Percentiles rank a stretch among this genome's conserved stretches.
Evolutionary conservation across 345 rosid genomes (phyloP).

Genomic region (Salix arbutifolia): DNA sequence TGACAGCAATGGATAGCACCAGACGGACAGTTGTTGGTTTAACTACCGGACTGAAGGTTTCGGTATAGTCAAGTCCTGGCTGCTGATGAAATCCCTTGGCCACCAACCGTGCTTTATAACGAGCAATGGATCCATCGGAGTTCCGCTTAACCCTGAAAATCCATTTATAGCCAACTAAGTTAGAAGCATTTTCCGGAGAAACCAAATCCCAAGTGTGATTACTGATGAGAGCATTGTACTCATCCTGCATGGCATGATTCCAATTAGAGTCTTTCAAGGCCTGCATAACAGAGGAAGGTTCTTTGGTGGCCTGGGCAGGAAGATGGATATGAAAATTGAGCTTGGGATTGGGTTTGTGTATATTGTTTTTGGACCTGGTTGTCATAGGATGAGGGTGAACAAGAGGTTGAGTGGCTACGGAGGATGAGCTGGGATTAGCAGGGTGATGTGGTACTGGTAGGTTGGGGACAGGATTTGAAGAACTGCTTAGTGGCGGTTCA

Average conservation of each 20-base stretch:
- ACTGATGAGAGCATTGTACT: background rate
- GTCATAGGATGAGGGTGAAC: background rate
- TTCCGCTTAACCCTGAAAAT: background rate
- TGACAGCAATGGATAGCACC: background rate
- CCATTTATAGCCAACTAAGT: background rate
- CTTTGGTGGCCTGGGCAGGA: no score
- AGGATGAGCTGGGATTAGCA: no score
- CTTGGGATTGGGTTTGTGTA: background rate
- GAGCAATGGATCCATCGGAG: rapidly evolving
- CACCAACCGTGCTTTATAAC: background rate
- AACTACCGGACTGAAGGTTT: background rate
- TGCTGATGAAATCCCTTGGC: background rate
- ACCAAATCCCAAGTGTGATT: background rate
- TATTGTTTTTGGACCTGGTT: no score
- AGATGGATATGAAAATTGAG: background rate
- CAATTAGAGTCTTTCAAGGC: no score
- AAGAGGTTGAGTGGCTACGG: no score
- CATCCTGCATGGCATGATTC: background rate
- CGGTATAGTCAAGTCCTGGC: background rate
- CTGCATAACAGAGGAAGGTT: no score
- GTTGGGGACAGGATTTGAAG: no score
- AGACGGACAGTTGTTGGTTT: background rate
- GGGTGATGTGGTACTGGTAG: no score
- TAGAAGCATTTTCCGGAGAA: background rate
- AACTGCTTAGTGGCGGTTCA: no score